Evolutionary conservation across 2,329 filamentous ascomycete species (phyloP), one percentile per base, ranked within the genome.

Genomic region (Fusarium ambrosium): DNA sequence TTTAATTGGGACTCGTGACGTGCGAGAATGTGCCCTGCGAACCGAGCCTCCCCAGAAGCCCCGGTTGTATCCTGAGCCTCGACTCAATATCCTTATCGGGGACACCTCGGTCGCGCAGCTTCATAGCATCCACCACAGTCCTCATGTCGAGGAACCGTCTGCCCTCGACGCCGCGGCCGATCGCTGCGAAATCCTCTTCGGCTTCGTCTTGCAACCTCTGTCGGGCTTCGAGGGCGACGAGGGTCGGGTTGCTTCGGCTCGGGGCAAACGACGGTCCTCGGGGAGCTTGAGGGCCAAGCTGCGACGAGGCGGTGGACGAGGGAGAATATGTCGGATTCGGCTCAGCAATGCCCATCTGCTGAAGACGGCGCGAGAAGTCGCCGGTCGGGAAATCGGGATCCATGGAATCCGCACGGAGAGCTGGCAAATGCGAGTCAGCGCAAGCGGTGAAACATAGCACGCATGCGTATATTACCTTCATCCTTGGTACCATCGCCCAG

Each of bases 241-340:
- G 83, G 1, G 88, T 90, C 13, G 81, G 73, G 66, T 89, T 89
- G 59, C 78, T 78, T 22, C 76, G 70, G 4, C 79, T 78, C 1
- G 82, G 78, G 2, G 82, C 78, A 66, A 80, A 83, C 2, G 77
- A 24, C 6, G 82, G 81, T 2, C 71, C 62, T 10, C 68, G 41
- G 3, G 81, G 66, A 66, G 13, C 75, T 75, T 66, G 73, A 71
- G 59, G 73, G 27, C 64, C 56, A 64, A 71, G 68, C 63, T 76
- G 65, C 14, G 72, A 34, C 27, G 75, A 72, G 9, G 84, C 87
- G 3, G 82, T 88, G 9, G 88, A 90, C 2, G 87, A 89, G 27
- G 86, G 83, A 7, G 88, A 90, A 56, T 84, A 86, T 6, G 87
- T 89, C 34, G 89, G 88, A 72, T 87, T 88, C 6, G 89, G 88